phyloP scores from a whole-genome alignment of 139 green algal species.

The Micractinium sp. region DNA sequence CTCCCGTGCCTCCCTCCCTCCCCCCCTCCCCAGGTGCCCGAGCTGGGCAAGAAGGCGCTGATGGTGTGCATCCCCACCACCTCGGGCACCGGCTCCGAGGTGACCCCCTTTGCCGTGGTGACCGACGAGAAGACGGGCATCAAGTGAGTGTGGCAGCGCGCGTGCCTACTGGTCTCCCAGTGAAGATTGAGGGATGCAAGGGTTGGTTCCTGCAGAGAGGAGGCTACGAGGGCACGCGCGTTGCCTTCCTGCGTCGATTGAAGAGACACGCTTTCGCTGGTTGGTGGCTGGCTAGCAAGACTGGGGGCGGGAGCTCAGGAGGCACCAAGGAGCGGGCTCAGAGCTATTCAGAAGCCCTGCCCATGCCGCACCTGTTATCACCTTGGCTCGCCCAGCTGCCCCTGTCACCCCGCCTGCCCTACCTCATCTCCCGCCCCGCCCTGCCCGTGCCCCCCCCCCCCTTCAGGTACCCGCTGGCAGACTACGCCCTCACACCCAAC shows the following conservation, averaged over 20 bases:
- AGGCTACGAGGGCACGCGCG: too few species aligned
- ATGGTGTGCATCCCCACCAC: conserved; percentile 68
- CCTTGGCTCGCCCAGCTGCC: too few species aligned
- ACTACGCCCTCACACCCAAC: conserved; percentile 58
- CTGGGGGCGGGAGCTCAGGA: too few species aligned
- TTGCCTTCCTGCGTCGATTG: too few species aligned
- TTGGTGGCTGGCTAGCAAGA: too few species aligned
- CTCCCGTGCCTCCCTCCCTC: neutral
- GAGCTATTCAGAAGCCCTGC: too few species aligned
- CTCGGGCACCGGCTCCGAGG: conserved; percentile 67
- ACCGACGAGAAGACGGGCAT: conserved; percentile 63
- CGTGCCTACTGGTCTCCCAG: too few species aligned
- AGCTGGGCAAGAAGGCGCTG: conserved; percentile 52
- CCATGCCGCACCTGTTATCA: too few species aligned
- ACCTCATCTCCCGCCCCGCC: conserved; percentile 55
- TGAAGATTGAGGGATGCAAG: too few species aligned
- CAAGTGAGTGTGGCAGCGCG: conserved; percentile 66
- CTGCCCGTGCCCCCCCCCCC: neutral
- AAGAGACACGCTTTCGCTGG: too few species aligned
- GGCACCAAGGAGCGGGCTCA: too few species aligned
- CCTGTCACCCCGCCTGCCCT: neutral
- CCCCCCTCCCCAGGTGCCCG: conserved; percentile 34
- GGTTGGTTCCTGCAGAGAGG: too few species aligned
- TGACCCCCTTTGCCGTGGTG: conserved; percentile 74
- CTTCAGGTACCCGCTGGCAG: conserved; percentile 41